Evolutionary conservation across 169 alveolate species (phyloP), one percentile per base, ranked within the genome.

Genomic region (Fabrea salina): DNA sequence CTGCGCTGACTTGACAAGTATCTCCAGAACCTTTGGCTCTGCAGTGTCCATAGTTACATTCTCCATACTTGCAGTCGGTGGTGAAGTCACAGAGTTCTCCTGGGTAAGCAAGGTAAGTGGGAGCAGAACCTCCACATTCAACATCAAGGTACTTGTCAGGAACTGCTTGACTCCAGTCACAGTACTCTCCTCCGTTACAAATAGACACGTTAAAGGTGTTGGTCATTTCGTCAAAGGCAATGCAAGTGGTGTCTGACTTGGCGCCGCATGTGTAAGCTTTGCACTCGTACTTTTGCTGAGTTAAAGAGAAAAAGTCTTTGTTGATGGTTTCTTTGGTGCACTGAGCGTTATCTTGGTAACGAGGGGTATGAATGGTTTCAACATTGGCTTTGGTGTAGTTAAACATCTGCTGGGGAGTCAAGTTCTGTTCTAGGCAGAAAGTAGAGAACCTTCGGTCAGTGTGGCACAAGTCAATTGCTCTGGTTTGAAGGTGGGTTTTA

Each of bases 401-500:
- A 6, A 1, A 19, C 16, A 64, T 33, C 41, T 27, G 53, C 2
- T 47, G 0, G 11, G 43, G 51, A 16, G 3, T 1, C 13, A 61
- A 35, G 11, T 27, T 61, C 3, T 37, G 53, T 16, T 16, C 11
- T 16, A 2, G 39, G 25, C 74, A 61, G 16, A 16, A 25, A 16
- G 0, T 1, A 0, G 3, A 16, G 39, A 61, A 61, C 19, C 74
- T 27, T 27, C 41, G 16, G 27, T 32, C 19, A 2, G 74, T 61
- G 39, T 61, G 74, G 32, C 74, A 61, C n/a, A 33, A 33, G 7
- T 13, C 0, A 61, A 61, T 61, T 2, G 54, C 74, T 61, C 54
- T 2, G 11, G 25, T 27, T 8, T 27, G 11, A 11, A 61, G 5
- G 39, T 61, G 74, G 25, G 13, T 16, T 32, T 27, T 13, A 2